Evolutionary conservation across 352 stramenopile species (phyloP), one percentile per base, ranked within the genome.

Genomic region (Blastocystis sp.): DNA sequence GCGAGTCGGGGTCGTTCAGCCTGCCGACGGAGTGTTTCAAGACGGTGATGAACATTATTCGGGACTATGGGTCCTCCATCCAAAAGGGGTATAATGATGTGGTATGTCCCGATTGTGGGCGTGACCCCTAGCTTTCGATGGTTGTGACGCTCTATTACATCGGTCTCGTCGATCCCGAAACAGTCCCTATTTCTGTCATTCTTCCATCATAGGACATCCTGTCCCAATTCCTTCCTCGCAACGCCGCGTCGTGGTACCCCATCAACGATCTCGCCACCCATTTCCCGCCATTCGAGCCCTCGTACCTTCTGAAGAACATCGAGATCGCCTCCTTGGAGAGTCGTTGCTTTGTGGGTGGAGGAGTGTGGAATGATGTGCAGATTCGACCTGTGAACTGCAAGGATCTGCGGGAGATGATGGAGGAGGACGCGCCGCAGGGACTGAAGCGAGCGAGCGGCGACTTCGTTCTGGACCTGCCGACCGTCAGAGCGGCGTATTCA

Each of bases 61-160:
- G 13, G 3, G 33, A 31, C 1, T 37, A 70, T 29, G 74, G 74
- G 37, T 4, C 50, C 21, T 85, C 74, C 3, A 85, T 85, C 70
- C 74, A 85, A 26, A 85, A 85, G 51, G 74, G 74, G 26, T 85
- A 85, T 39, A 85, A 59, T 51, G 74, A 85, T 69, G 45, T 85
- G 24, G 41, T 85, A n/a, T 55, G 50, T 45, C n/a, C 4, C 50
- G 12, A 62, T 67, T 69, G 33, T 51, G 19, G 19, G 35, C 9
- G 21, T 74, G 31, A 26, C 39, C 3, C 3, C 9, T 74, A 74
- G 63, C 45, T 74, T 24, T 74, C 63, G 0, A 74, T 74, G 63
- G 29, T 74, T 9, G 39, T 12, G 3, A 39, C 74, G 0, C 13
- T 69, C 1, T 67, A 59, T 41, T 85, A 55, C 45, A 67, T 85